Base-by-base conservation (phyloP, 2,329 filamentous ascomycete species). In the Aspergillus hiratsukae region DNA sequence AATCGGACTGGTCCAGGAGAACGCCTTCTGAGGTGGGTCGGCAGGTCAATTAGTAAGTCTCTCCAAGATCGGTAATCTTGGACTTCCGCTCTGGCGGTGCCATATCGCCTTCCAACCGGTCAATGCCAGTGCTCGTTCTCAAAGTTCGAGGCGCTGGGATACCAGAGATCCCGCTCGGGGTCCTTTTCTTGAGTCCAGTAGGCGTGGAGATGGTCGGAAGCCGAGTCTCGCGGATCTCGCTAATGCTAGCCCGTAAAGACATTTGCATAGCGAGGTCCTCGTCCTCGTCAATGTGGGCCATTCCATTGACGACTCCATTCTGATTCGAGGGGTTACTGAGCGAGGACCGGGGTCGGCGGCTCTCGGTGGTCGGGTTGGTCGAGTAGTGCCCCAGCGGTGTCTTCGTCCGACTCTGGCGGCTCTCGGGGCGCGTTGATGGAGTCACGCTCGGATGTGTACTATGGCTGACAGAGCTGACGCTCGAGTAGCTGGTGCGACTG, bases 271-370 rank as follows among this genome's bases (percentile, higher is more conserved):
- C 64, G 43, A 75, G 67, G 51, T 73, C 71, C 60, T 77, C 80
- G 37, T 78, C 78, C 58, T 83, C 81, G 51, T 82, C 76, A 52
- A 81, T 79, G 53, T 80, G 76, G 61, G 81, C 82, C 68, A 86
- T 78, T 66, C 82, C 64, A 11, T 65, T 86, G 51, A 81, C 74
- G 11, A 82, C 82, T 62, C 84, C 81, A 3, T 81, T 78, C 61
- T 86, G 82, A 10, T 82, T 75, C n/a, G 69, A 66, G 23, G 74
- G 74, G 59, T 83, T 85, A 54, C 87, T 84, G 61, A 92, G 78
- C 14, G 88, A 91, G 51, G 87, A 90, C 51, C 88, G 81, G 19
- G 89, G 87, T 53, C 89, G 83, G 27, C 83, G 72, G 61, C 77
- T 71, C 66, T 80, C 72, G 25, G 76, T 74, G 58, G 76, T 76